Conservation (phyloP, 768 basidiomycete genomes). For the Amanita thiersii region DNA sequence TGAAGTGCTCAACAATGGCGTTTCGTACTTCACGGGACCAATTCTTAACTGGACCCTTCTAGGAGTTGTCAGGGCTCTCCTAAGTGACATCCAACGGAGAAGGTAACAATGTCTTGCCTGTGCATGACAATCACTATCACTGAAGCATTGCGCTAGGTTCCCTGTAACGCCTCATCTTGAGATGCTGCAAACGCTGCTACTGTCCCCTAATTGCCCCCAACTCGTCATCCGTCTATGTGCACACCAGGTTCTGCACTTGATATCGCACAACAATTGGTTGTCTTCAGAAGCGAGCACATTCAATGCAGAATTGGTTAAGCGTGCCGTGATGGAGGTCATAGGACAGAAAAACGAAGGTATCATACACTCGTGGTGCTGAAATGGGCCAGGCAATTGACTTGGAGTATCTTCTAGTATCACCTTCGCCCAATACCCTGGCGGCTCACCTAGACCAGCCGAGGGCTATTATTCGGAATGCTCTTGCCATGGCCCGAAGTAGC, state of each 20-base stretch:
- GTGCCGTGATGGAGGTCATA: constrained; percentile 28
- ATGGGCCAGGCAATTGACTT: no score
- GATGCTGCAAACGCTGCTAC: constrained; percentile 57
- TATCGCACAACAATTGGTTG: constrained; percentile 30
- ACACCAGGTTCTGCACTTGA: constrained; percentile 37
- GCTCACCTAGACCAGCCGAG: constrained; percentile 38
- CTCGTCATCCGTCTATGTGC: constrained; percentile 62
- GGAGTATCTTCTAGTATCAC: neutral
- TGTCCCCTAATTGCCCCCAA: constrained; percentile 56
- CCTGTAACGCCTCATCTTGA: constrained; percentile 45
- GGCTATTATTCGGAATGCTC: constrained; percentile 47
- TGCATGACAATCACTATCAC: constrained; percentile 1
- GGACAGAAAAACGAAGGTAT: constrained; percentile 29
- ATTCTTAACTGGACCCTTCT: constrained; percentile 76
- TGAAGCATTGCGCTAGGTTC: constrained; percentile 27
- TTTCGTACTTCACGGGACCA: constrained; percentile 68
- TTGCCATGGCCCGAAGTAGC: constrained; percentile 49
- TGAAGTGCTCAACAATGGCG: constrained; percentile 64
- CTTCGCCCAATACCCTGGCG: neutral
- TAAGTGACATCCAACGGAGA: constrained; percentile 49
- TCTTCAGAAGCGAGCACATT: constrained; percentile 17
- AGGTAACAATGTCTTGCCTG: constrained; percentile 36
- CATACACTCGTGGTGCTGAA: neutral
- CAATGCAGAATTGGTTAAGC: constrained; percentile 29
- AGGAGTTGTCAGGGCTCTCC: constrained; percentile 58